Base-by-base conservation (phyloP, 164 flowering plant species). In the Santalum album region DNA sequence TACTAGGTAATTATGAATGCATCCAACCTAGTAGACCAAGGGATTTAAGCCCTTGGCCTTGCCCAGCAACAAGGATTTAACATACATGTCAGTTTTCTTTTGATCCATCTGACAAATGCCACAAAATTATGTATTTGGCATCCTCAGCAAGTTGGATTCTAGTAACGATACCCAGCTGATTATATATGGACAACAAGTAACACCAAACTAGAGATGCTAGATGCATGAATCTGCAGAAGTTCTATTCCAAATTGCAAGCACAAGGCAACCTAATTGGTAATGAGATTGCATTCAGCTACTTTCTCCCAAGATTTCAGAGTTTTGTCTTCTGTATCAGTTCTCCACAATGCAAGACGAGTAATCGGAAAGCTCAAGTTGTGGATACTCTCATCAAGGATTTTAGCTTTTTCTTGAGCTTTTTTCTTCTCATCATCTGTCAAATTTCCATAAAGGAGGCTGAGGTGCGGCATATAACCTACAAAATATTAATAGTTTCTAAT, bases 391-490 rank as follows among this genome's bases (percentile, higher is more conserved):
- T 89, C 98, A 50, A 83, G 74, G 51, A 25, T 40, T 44, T 67
- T 66, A 25, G 81, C 89, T 69, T 64, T 89, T 61, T 84, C 87
- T 63, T 69, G 71, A 51, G 96, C 96, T 52, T 53, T 78, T 59
- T 72, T 78, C 75, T 86, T 89, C 63, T 83, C 94, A 15, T 86
- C 96, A 10, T 84, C 90, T 2, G 87, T 56, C 27, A 86, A 57
- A 65, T 92, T 96, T 1, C 67, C 83, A 38, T 92, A 92, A 1
- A 92, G 81, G 46, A 92, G 74, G 80, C 96, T 92, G 67, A 89
- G 50, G 69, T 92, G 98, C 12, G 96, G 98, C 98, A 89, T 84
- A 57, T 92, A 91, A 57, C 90, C 98, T 91, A 79, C 69, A 70
- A 62, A 24, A 23, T 22, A 2, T 9, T 42, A 16, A 5, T 2